These are phyloP conservation scores for Cymbomonas tetramitiformis DNA, from an alignment of 139 green algal genomes.

Conservation along the genomic window DNA sequence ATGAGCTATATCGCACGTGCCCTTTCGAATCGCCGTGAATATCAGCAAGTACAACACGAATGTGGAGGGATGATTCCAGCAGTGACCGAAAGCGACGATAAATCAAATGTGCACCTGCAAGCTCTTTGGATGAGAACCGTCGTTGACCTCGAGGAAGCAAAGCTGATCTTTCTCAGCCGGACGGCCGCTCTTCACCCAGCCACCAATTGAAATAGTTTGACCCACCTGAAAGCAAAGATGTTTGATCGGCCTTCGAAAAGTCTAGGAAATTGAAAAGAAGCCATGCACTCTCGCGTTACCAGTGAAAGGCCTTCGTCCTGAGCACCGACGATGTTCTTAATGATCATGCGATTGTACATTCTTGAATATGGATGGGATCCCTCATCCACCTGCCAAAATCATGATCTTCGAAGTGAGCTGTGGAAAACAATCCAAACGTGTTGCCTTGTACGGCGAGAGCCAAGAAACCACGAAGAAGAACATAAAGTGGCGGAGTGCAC, in stretches of 20 bases:
- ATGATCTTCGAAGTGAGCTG: neutral
- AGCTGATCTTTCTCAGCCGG: slow-evolving; percentile 77
- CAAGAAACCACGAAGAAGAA: too few species aligned
- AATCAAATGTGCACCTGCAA: too few species aligned
- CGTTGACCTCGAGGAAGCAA: slow-evolving; percentile 94
- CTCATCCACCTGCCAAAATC: too few species aligned
- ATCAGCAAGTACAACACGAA: neutral
- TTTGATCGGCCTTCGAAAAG: too few species aligned
- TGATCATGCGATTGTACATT: neutral
- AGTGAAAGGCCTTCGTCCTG: neutral
- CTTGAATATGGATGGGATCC: slow-evolving; percentile 2
- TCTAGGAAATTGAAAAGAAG: too few species aligned
- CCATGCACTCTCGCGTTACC: too few species aligned
- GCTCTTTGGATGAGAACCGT: slow-evolving; percentile 74
- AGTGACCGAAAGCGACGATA: too few species aligned
- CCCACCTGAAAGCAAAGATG: slow-evolving; percentile 53
- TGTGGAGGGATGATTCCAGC: too few species aligned
- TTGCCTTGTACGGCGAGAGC: too few species aligned
- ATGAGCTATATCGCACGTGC: neutral
- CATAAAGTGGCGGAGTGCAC: too few species aligned
- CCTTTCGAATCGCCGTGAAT: neutral
- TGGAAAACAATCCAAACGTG: too few species aligned
- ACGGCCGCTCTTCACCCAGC: slow-evolving; percentile 95
- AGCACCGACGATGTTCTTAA: neutral
- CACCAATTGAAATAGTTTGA: slow-evolving; percentile 60